phyloP scores from a whole-genome alignment of 352 stramenopile species.

The Globisporangium irregulare region DNA sequence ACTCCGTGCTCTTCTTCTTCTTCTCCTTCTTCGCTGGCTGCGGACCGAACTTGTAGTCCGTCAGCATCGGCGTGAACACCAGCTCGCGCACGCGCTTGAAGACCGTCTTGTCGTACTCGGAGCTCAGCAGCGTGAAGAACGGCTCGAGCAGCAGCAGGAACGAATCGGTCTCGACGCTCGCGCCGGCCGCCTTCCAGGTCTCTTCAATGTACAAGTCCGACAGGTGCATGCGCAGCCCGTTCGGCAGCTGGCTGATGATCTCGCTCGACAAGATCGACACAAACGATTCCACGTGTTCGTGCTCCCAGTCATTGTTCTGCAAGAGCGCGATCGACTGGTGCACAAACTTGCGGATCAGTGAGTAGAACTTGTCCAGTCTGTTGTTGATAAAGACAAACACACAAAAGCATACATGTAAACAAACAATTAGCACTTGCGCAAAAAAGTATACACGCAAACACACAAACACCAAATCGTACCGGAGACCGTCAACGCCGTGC shows the following conservation, averaged over 20 bases:
- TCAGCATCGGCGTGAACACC: conserved; percentile 70
- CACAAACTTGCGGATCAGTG: conserved; percentile 78
- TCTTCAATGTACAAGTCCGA: conserved; percentile 74
- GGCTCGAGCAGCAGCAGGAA: conserved; percentile 77
- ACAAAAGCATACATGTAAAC: not conserved
- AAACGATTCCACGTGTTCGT: conserved; percentile 45
- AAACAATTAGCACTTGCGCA: not conserved
- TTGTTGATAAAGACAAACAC: too few relatives aligned
- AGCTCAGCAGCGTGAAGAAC: conserved; percentile 76
- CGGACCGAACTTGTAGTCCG: conserved; percentile 61
- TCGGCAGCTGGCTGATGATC: conserved; percentile 75
- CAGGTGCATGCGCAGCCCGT: conserved; percentile 77
- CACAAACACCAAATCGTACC: conserved; percentile 14
- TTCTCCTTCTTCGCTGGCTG: conserved; percentile 36
- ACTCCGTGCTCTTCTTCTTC: conserved; percentile 36
- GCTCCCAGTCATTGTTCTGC: conserved; percentile 50
- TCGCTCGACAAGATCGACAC: conserved; percentile 63
- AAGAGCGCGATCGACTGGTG: conserved; percentile 64
- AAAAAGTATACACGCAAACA: not conserved
- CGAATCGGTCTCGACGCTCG: conserved; percentile 47
- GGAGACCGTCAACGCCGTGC: conserved; percentile 81
- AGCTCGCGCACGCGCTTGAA: conserved; percentile 79
- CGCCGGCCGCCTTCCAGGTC: conserved; percentile 50
- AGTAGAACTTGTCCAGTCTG: conserved; percentile 85
- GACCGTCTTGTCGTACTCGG: conserved; percentile 76